Conservation (phyloP, 1,284 basidiomycete genomes). For the Melampsora abietis-canadensis region DNA sequence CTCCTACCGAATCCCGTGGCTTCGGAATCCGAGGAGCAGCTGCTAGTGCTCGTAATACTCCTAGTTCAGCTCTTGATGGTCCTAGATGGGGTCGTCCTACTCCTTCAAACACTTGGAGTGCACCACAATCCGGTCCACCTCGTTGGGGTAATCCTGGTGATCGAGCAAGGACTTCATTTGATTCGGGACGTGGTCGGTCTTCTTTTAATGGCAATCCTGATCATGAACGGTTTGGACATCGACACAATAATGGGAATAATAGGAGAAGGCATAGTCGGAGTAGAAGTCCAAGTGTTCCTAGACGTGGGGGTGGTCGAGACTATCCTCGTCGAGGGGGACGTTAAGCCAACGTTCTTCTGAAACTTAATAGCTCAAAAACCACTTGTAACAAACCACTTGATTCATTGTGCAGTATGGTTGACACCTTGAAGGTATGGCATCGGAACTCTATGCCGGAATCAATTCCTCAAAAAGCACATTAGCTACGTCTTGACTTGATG, state of each 20-base stretch:
- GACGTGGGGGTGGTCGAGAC: constrained; percentile 8
- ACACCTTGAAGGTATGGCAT: too few species aligned
- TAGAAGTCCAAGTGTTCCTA: constrained; percentile 18
- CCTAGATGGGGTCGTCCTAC: background rate
- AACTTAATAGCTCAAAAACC: too few species aligned
- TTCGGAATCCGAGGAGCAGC: constrained; percentile 35
- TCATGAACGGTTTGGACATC: background rate
- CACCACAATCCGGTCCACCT: background rate
- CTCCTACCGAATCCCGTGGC: background rate
- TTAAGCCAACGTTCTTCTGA: background rate
- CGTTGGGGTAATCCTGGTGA: constrained; percentile 24
- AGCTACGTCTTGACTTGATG: too few species aligned
- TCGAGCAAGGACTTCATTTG: background rate
- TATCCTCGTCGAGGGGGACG: constrained; percentile 24
- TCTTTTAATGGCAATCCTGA: constrained; percentile 10
- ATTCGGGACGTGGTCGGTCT: constrained; percentile 2
- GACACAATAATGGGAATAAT: constrained; percentile 13
- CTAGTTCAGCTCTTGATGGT: background rate
- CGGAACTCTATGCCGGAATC: too few species aligned
- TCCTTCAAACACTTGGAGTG: constrained; percentile 7
- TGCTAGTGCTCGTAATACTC: constrained; percentile 1
- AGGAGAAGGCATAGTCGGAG: constrained; percentile 20
- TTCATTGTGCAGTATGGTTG: too few species aligned
- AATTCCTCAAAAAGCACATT: too few species aligned
- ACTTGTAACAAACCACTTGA: too few species aligned